These are phyloP conservation scores for Lobosporangium transversale DNA, from an alignment of 192 early-diverging fungal genomes.

Conservation along the genomic window DNA sequence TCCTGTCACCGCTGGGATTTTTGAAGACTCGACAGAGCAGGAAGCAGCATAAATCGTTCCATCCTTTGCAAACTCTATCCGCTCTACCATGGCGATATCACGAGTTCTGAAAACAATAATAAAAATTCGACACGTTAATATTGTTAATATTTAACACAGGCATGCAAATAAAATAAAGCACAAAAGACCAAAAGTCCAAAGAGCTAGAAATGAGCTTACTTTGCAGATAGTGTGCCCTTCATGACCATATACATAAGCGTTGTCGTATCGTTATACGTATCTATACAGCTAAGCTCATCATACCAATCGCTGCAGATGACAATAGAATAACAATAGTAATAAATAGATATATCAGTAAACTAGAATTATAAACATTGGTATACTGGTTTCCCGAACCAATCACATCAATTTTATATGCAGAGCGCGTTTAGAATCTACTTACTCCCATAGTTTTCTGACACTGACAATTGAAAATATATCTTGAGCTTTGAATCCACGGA, in stretches of 20 bases:
- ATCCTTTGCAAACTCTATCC: slow-evolving; percentile 54
- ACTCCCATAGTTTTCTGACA: slow-evolving; percentile 65
- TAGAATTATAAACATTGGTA: slow-evolving; percentile 1
- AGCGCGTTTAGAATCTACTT: no score
- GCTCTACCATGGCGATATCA: slow-evolving; percentile 49
- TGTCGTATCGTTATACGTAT: slow-evolving; percentile 44
- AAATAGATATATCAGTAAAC: background rate
- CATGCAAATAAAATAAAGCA: background rate
- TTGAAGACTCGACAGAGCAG: slow-evolving; percentile 57
- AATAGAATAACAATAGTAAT: background rate
- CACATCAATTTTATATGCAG: no score
- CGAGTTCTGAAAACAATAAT: slow-evolving; percentile 16
- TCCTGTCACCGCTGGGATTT: slow-evolving; percentile 54
- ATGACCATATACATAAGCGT: slow-evolving; percentile 48
- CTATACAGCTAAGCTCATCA: slow-evolving; percentile 43
- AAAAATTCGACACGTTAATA: no score
- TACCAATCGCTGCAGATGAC: slow-evolving; percentile 38
- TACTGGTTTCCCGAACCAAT: no score
- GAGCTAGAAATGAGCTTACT: no score
- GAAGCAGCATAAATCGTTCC: slow-evolving; percentile 61
- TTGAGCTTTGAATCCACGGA: slow-evolving; percentile 60
- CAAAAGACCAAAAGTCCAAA: background rate
- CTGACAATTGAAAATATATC: slow-evolving; percentile 60
- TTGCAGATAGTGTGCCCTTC: slow-evolving; percentile 43
- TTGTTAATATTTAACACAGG: no score